A percentile compares a stretch with the other conserved stretches of the same genome.
phyloP scores from a whole-genome alignment of 257 asterid species.

The Penstemon barbatus region DNA sequence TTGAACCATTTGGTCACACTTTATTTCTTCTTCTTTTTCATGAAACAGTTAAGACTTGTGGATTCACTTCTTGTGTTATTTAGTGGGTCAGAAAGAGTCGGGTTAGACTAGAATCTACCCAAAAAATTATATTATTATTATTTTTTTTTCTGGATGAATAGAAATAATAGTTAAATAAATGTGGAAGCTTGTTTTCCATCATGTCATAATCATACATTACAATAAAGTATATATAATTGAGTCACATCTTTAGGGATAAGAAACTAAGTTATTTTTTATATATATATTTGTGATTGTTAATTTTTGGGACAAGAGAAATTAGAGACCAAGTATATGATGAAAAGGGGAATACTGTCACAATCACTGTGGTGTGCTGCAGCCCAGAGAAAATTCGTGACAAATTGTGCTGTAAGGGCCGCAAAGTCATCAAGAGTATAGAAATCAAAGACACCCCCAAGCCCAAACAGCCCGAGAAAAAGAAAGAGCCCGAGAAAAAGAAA shows the following conservation, averaged over 20 bases:
- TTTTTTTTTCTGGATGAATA: no score
- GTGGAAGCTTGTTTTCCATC: no score
- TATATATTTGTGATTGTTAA: slow-evolving; percentile 6
- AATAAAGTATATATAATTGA: no score
- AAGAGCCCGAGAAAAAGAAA: slow-evolving; percentile 5
- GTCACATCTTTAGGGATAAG: not conserved
- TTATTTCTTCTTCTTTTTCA: no score
- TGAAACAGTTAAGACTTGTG: no score
- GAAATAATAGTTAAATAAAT: no score
- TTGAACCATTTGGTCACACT: no score
- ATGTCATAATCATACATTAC: no score
- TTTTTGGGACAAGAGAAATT: slow-evolving; percentile 60
- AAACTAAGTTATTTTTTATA: slow-evolving; percentile 23
- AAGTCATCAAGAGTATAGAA: slow-evolving; percentile 60
- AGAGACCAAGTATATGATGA: slow-evolving; percentile 62
- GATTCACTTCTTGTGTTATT: no score
- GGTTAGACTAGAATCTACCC: no score
- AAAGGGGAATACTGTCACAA: slow-evolving; percentile 56
- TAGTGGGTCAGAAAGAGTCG: no score
- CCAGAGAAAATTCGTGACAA: slow-evolving; percentile 79
- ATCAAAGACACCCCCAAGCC: slow-evolving; percentile 46
- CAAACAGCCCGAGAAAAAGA: slow-evolving; percentile 21
- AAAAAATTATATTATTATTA: no score
- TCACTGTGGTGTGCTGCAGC: slow-evolving; percentile 67
- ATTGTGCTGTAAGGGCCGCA: slow-evolving; percentile 58